Percentiles rank a stretch among this genome's conserved stretches.
Evolutionary conservation across 2,329 filamentous ascomycete genomes (phyloP).

Genomic region (Tolypocladium tropicale): DNA sequence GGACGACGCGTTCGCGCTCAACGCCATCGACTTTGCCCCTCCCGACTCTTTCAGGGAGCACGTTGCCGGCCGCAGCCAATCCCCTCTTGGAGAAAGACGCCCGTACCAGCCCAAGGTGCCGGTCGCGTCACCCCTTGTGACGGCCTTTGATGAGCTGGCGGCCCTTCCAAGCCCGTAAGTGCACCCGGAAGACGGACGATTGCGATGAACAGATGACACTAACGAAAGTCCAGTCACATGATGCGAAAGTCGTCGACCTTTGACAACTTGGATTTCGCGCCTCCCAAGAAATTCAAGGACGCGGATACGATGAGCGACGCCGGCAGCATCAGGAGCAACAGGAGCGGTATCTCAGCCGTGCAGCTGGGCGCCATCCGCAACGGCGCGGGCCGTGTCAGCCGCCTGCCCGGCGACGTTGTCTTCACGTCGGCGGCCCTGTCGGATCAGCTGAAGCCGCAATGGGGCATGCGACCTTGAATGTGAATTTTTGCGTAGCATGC

Average conservation of each 20-base stretch:
- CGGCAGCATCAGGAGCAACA: slow-evolving; percentile 56
- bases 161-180: slow-evolving; percentile 87
- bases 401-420: slow-evolving; percentile 71
- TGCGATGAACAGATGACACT: not conserved
- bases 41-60: slow-evolving; percentile 57
- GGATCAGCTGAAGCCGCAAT: slow-evolving; percentile 48
- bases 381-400: slow-evolving; percentile 79
- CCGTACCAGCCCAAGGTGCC: slow-evolving; percentile 68
- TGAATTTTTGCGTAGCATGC: slow-evolving; percentile 1
- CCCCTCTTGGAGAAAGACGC: slow-evolving; percentile 51
- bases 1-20: slow-evolving; percentile 67
- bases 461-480: slow-evolving; percentile 40
- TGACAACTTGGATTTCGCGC: slow-evolving; percentile 71
- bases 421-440: slow-evolving; percentile 63
- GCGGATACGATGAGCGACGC: slow-evolving; percentile 51
- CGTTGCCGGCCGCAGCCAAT: slow-evolving; percentile 57
- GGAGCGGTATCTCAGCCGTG: slow-evolving; percentile 60
- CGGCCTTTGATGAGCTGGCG: slow-evolving; percentile 77
- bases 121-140: slow-evolving; percentile 67
- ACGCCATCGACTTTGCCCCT: slow-evolving; percentile 77
- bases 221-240: slow-evolving; percentile 40
- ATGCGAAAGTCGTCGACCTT: slow-evolving; percentile 72
- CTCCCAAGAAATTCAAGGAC: slow-evolving; percentile 63
- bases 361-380: slow-evolving; percentile 63
- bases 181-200: not conserved